A percentile compares a stretch with the other conserved stretches of the same genome.
Conservation (phyloP, 306 rosid genomes). For the Pyrus communis region DNA sequence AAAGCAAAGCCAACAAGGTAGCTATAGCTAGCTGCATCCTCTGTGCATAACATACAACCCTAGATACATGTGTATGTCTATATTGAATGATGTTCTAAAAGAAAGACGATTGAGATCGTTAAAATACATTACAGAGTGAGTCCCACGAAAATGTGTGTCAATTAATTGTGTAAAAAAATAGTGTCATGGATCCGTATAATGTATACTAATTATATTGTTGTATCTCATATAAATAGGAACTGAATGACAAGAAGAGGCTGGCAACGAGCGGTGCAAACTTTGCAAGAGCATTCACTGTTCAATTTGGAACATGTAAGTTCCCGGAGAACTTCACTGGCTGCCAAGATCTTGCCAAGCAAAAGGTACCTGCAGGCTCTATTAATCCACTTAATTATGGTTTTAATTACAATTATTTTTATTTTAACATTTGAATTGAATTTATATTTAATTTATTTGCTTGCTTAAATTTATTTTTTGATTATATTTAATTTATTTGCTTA, state of each 20-base stretch:
- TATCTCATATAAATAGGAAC: constrained; percentile 35
- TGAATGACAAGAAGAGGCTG: constrained; percentile 93
- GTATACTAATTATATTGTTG: not conserved
- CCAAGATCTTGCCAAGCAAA: constrained; percentile 98
- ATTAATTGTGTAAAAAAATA: not conserved
- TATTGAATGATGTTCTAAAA: too few relatives aligned
- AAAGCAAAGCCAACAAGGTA: constrained; percentile 92
- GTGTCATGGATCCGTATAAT: not conserved
- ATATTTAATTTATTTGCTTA: too few relatives aligned
- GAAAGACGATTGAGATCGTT: too few relatives aligned
- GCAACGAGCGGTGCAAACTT: constrained; percentile 95
- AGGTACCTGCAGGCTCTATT: constrained; percentile 29
- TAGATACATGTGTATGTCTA: too few relatives aligned
- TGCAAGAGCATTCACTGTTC: constrained; percentile 91
- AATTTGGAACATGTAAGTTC: constrained; percentile 95
- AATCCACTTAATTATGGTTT: not conserved
- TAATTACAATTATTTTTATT: too few relatives aligned
- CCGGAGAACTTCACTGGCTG: constrained; percentile 99
- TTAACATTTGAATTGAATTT: too few relatives aligned
- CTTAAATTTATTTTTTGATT: not conserved
- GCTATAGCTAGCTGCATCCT: not conserved
- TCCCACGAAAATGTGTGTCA: too few relatives aligned
- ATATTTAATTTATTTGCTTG: too few relatives aligned
- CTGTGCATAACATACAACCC: too few relatives aligned
- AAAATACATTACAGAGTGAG: too few relatives aligned